A percentile compares a stretch with the other conserved stretches of the same genome.
Evolutionary conservation across 1,284 basidiomycete genomes (phyloP).

Genomic region (Sanghuangporus baumii): DNA sequence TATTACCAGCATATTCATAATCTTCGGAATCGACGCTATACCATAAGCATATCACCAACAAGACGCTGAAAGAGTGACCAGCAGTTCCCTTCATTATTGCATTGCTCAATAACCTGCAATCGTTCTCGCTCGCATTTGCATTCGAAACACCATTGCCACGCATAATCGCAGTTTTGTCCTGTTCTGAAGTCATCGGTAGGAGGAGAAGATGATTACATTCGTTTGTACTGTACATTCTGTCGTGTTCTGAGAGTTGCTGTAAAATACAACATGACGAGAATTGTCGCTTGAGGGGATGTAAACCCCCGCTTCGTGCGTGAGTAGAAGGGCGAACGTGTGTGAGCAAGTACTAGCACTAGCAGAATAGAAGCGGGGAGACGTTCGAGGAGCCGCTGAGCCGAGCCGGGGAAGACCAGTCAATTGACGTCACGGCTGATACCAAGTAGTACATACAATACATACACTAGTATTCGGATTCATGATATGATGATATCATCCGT

Average conservation of each 20-base stretch:
- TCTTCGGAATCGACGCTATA: conserved; percentile 4
- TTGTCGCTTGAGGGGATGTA: too few relatives aligned
- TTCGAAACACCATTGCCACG: neutral
- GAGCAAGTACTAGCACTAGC: too few relatives aligned
- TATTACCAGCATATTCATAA: neutral
- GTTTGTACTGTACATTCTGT: neutral
- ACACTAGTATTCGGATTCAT: neutral
- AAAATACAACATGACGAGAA: too few relatives aligned
- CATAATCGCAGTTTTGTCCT: neutral
- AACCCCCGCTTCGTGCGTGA: too few relatives aligned
- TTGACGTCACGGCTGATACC: too few relatives aligned
- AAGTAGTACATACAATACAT: too few relatives aligned
- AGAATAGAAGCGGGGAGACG: neutral
- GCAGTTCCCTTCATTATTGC: neutral
- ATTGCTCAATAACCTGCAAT: neutral
- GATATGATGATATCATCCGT: neutral
- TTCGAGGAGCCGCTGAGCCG: neutral
- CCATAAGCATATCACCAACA: neutral
- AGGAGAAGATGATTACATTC: neutral
- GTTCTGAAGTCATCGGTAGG: neutral
- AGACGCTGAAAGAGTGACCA: neutral
- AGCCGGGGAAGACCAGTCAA: neutral
- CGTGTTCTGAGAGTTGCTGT: too few relatives aligned
- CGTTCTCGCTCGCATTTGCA: neutral
- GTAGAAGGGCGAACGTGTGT: too few relatives aligned